These are phyloP conservation scores for Trichoderma harzianum DNA, from an alignment of 2,329 filamentous ascomycete genomes.

Conservation along the genomic window DNA sequence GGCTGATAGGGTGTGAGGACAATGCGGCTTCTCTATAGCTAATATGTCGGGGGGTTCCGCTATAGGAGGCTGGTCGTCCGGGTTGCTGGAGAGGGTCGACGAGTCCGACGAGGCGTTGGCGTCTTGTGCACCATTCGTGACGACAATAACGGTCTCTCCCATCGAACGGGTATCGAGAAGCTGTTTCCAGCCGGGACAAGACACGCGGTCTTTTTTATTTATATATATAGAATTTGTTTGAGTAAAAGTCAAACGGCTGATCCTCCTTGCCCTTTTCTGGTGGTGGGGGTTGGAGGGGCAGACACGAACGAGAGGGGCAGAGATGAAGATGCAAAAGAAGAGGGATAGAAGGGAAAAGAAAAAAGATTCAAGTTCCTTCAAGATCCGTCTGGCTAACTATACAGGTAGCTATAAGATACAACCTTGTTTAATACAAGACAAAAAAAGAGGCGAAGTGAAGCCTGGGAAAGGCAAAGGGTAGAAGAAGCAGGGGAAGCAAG, in stretches of 20 bases:
- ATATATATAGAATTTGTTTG: neutral
- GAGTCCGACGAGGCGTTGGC: slow-evolving; percentile 39
- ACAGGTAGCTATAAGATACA: slow-evolving; percentile 7
- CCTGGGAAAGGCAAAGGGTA: slow-evolving; percentile 21
- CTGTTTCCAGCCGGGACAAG: slow-evolving; percentile 12
- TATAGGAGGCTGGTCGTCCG: slow-evolving; percentile 41
- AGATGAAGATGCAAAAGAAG: neutral
- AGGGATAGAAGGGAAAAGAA: neutral
- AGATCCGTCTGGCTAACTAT: neutral
- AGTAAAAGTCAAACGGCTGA: neutral
- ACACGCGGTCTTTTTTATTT: neutral
- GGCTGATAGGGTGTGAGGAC: slow-evolving; percentile 37
- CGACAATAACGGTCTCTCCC: slow-evolving; percentile 37
- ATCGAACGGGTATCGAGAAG: slow-evolving; percentile 38
- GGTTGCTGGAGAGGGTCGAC: slow-evolving; percentile 33
- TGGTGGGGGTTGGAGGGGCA: neutral
- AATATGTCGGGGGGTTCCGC: slow-evolving; percentile 35
- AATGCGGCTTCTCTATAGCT: slow-evolving; percentile 35
- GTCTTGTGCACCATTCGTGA: slow-evolving; percentile 42
- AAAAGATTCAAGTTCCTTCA: neutral
- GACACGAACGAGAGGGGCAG: neutral
- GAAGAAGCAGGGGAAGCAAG: neutral
- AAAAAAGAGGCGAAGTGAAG: slow-evolving; percentile 22
- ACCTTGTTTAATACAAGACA: neutral
- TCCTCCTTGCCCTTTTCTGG: neutral